Conservation (phyloP, 2,329 filamentous ascomycete species). For the Penicillium sp. region DNA sequence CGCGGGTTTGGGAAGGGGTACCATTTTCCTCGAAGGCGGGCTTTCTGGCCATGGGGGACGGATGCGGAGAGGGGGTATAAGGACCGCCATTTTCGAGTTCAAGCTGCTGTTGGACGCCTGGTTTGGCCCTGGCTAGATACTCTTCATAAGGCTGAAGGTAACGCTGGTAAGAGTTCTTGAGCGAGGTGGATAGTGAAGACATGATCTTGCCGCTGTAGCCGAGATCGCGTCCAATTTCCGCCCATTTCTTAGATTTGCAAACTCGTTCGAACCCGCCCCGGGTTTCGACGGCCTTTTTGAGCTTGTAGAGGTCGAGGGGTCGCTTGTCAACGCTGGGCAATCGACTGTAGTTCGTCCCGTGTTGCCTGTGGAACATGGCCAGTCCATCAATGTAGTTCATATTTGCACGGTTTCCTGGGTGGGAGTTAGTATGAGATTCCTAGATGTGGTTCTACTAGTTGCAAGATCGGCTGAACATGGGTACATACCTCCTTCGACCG, state of each 20-base stretch:
- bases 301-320: constrained; percentile 85
- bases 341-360: constrained; percentile 87
- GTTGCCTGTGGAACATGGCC: constrained; percentile 92
- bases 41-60: constrained; percentile 63
- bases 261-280: constrained; percentile 93
- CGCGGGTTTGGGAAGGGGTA: constrained; percentile 47
- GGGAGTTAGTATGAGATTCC: constrained; percentile 37
- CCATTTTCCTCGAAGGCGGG: constrained; percentile 33
- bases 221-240: constrained; percentile 90
- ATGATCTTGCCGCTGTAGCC: constrained; percentile 99
- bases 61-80: constrained; percentile 68
- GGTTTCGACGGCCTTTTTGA: constrained; percentile 94
- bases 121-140: constrained; percentile 83
- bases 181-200: constrained; percentile 93
- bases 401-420: constrained; percentile 81
- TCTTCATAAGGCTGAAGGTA: constrained; percentile 98
- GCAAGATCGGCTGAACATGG: constrained; percentile 26
- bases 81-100: constrained; percentile 91
- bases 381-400: constrained; percentile 93
- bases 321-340: constrained; percentile 97
- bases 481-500: constrained; percentile 83
- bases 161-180: constrained; percentile 96
- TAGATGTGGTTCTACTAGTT: constrained; percentile 26
- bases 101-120: constrained; percentile 91
- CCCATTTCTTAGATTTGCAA: constrained; percentile 98